Percentiles rank a stretch among this genome's conserved stretches.
phyloP scores from a whole-genome alignment of 495 filamentous ascomycete genomes.

The Podospora conica region DNA sequence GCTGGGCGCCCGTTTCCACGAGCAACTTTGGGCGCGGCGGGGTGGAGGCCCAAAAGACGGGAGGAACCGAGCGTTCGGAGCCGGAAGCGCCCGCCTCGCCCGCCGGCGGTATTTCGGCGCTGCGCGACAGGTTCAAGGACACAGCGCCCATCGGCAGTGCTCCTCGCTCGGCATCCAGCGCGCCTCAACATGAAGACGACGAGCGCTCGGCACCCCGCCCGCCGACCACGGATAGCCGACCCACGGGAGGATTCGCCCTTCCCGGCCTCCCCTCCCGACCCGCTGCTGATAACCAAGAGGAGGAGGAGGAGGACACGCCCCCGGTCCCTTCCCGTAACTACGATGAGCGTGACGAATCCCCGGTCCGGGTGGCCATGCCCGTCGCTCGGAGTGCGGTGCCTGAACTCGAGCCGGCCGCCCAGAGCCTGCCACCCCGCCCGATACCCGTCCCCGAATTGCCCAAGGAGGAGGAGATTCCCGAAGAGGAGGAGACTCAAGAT shows the following conservation, averaged over 20 bases:
- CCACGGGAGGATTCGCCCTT: constrained; percentile 62
- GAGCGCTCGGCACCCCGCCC: constrained; percentile 49
- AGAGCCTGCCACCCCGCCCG: constrained; percentile 40
- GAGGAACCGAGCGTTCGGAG: constrained; percentile 43
- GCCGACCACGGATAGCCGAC: constrained; percentile 52
- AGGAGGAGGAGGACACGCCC: constrained; percentile 41
- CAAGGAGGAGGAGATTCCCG: constrained; percentile 56
- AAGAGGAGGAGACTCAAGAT: constrained; percentile 56
- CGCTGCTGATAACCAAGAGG: constrained; percentile 47
- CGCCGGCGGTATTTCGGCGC: constrained; percentile 56
- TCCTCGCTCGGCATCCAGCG: constrained; percentile 36
- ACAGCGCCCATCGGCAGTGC: constrained; percentile 60
- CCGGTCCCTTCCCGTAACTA: constrained; percentile 29
- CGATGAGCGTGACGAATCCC: constrained; percentile 48
- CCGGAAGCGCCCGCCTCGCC: constrained; percentile 38
- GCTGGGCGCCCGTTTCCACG: constrained; percentile 77
- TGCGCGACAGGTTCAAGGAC: constrained; percentile 73
- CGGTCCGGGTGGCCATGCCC: constrained; percentile 82
- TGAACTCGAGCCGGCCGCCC: constrained; percentile 46
- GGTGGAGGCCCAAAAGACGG: constrained; percentile 52
- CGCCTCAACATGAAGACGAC: constrained; percentile 30
- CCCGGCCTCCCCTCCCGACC: constrained; percentile 64
- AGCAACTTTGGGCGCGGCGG: constrained; percentile 61
- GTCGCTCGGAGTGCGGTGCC: constrained; percentile 58
- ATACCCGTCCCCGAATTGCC: constrained; percentile 49